Percentiles rank a stretch among this genome's conserved stretches.
These are phyloP conservation scores for Picea abies DNA, from an alignment of 83 land plant genomes.

Conservation along the genomic window DNA sequence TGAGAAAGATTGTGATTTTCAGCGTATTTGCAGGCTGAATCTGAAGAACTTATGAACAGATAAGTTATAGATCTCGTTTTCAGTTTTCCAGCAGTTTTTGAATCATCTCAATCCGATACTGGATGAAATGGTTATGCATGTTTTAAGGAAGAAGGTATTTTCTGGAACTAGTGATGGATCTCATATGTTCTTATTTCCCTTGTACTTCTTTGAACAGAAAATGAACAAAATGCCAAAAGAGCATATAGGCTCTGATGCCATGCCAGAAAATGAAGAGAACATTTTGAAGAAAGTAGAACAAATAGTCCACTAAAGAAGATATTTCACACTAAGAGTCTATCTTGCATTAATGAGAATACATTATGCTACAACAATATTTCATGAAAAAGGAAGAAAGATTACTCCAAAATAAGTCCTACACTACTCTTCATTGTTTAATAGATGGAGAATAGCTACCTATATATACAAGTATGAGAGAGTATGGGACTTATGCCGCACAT, in stretches of 20 bases:
- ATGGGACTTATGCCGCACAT: too few relatives aligned
- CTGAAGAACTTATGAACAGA: neutral
- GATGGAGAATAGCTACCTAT: too few relatives aligned
- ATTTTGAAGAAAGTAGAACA: neutral
- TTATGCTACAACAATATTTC: neutral
- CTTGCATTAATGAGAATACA: neutral
- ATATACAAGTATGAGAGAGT: too few relatives aligned
- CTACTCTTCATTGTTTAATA: too few relatives aligned
- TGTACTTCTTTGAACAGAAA: neutral
- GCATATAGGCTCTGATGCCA: neutral
- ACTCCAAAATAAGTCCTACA: neutral
- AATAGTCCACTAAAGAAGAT: neutral
- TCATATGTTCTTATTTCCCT: neutral
- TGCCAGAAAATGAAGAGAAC: neutral
- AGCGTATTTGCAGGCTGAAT: neutral
- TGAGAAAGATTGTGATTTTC: neutral
- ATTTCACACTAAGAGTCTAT: neutral
- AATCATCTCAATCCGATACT: neutral
- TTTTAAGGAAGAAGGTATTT: neutral
- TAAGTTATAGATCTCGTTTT: neutral
- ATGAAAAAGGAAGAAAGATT: neutral
- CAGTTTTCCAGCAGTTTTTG: neutral
- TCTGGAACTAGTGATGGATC: neutral
- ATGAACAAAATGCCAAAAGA: neutral
- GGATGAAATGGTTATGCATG: neutral